phyloP scores from a whole-genome alignment of 495 filamentous ascomycete genomes.

The Aspergillus incahuasiensis region DNA sequence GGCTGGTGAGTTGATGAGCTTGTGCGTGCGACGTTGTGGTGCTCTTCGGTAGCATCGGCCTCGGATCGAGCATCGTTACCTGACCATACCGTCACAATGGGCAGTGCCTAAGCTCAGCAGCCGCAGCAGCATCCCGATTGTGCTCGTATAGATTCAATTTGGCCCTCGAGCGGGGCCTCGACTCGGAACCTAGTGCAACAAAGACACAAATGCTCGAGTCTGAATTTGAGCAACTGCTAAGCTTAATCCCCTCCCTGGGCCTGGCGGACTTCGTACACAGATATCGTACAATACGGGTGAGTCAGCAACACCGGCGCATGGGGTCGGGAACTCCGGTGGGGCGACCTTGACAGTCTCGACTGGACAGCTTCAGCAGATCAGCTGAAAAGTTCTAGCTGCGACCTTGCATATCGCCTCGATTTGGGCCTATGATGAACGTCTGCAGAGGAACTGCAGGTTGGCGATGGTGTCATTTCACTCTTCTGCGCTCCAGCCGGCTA shows the following conservation, averaged over 20 bases:
- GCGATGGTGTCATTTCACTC: conserved; percentile 4
- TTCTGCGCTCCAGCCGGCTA: background rate
- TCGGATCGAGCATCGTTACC: conserved; percentile 7
- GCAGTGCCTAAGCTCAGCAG: background rate
- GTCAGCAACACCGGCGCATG: conserved; percentile 16
- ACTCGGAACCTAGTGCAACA: background rate
- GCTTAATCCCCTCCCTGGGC: background rate
- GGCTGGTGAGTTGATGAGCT: background rate
- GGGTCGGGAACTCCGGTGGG: conserved; percentile 20
- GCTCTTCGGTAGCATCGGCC: conserved; percentile 9
- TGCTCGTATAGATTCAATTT: background rate
- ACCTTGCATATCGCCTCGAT: background rate
- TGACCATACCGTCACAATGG: conserved; percentile 8
- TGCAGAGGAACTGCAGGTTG: background rate
- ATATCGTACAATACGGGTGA: conserved; percentile 12
- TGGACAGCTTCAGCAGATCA: conserved; percentile 13
- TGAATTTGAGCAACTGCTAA: background rate
- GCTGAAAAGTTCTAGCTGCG: conserved; percentile 5
- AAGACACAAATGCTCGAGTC: background rate
- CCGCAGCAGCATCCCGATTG: background rate
- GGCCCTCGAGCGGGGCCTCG: background rate
- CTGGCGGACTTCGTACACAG: background rate
- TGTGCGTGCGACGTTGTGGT: conserved; percentile 9
- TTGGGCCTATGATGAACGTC: background rate
- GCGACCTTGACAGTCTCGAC: conserved; percentile 1